phyloP scores from a whole-genome alignment of 2,329 filamentous ascomycete species.

The Ophiocordyceps sinensis region DNA sequence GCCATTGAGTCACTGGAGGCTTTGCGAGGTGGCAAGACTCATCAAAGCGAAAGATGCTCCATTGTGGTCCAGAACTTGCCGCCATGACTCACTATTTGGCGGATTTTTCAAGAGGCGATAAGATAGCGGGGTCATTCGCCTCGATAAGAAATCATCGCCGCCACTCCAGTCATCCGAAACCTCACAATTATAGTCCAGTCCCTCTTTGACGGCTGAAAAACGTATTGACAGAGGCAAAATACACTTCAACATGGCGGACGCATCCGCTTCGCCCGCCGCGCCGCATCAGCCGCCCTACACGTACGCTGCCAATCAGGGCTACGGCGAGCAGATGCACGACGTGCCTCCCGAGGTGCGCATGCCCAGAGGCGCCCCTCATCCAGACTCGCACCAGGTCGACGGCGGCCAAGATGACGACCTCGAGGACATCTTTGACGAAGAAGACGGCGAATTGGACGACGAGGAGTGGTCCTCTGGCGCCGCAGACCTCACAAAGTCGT shows the following conservation, averaged over 20 bases:
- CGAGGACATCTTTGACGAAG: slow-evolving; percentile 16
- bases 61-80: no score
- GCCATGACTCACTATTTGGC: no score
- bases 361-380: slow-evolving; percentile 9
- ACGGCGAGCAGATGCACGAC: slow-evolving; percentile 21
- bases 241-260: slow-evolving; percentile 1
- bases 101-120: no score
- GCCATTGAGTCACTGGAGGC: no score
- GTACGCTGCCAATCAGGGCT: slow-evolving; percentile 28
- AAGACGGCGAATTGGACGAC: slow-evolving; percentile 25
- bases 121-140: no score
- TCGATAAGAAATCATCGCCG: no score
- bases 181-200: no score
- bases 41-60: no score
- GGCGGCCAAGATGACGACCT: slow-evolving; percentile 10
- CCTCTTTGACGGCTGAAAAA: no score
- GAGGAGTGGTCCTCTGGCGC: slow-evolving; percentile 46
- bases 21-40: no score
- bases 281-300: slow-evolving; percentile 30
- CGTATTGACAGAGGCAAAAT: neutral
- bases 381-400: slow-evolving; percentile 5
- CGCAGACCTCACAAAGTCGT: slow-evolving; percentile 67
- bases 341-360: slow-evolving; percentile 16
- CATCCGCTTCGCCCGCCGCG: slow-evolving; percentile 19
- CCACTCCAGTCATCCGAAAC: no score